Evolutionary conservation across 2,329 filamentous ascomycete genomes (phyloP), one percentile per base, ranked within the genome.

Genomic region (Atkinsonella texensis): DNA sequence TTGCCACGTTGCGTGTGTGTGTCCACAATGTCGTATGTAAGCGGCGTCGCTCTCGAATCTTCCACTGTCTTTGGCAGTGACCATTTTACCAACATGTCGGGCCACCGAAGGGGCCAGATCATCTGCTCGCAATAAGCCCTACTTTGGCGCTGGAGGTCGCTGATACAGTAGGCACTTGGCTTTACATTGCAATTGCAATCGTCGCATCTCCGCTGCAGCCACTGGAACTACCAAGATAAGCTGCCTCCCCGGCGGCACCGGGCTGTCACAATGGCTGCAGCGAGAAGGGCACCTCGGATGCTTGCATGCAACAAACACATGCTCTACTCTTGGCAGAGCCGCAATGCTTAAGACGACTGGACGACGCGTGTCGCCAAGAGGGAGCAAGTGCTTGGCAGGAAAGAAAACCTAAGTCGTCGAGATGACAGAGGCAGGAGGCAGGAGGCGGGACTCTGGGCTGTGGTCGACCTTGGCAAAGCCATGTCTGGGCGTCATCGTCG

Each of bases 321-420:
- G 4, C 12, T 17, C 7, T 17, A 4, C n/a, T 43, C 44, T 48
- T 48, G 45, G 44, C 50, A 33, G 40, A 23, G n/a, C 9, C 6
- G 39, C 4, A n/a, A 6, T 13, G 9, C 15, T 44, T 35, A 15
- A 8, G 38, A 48, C 18, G 50, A 51, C 44, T 51, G 44, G 50
- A 9, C 39, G 45, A 48, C 45, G 50, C 44, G 44, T 33, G 38
- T 40, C 31, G 50, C 50, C 50, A 51, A 51, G 50, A 43, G n/a
- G 33, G 13, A 18, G 15, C 23, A 11, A 18, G 44, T 40, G 38
- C 40, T 42, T 42, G 40, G 40, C 40, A n/a, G n/a, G 40, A 18
- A 20, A 42, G 13, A 42, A 20, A 42, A 20, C 15, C 20, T 3
- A 17, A 42, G 18, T 15, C 35, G 35, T 38, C 35, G 35, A 38